phyloP scores from a whole-genome alignment of 2,329 filamentous ascomycete genomes.

The Talaromyces verruculosus region DNA sequence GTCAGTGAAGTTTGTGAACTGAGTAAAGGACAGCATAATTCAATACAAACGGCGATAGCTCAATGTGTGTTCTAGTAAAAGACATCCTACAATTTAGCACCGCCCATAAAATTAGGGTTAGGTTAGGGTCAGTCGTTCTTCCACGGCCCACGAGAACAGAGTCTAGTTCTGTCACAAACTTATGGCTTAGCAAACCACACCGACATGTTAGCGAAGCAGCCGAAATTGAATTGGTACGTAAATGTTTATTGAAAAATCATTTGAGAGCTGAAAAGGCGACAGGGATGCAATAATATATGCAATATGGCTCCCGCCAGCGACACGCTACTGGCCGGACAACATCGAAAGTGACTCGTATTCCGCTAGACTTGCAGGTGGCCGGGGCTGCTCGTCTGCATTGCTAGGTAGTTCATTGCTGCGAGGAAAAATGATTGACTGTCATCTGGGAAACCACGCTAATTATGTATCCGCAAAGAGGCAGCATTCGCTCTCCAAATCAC shows the following conservation, averaged over 20 bases:
- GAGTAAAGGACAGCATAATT: neutral
- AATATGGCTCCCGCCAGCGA: neutral
- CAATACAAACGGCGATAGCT: neutral
- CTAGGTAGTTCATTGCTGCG: neutral
- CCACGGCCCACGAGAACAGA: neutral
- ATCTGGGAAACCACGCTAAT: neutral
- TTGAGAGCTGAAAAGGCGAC: neutral
- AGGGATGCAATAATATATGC: neutral
- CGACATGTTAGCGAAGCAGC: neutral
- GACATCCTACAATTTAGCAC: neutral
- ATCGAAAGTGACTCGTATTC: neutral
- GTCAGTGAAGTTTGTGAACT: neutral
- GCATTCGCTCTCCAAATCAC: neutral
- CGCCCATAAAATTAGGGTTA: neutral
- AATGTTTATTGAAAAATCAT: neutral
- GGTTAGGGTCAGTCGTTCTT: neutral
- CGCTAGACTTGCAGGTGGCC: neutral
- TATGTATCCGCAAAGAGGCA: neutral
- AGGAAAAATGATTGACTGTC: neutral
- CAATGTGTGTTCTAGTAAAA: neutral
- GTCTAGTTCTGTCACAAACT: neutral
- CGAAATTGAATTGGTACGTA: neutral
- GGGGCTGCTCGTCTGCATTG: neutral
- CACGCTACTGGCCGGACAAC: neutral
- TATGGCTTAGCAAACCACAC: neutral